Percentiles rank a stretch among this genome's conserved stretches.
phyloP scores from a whole-genome alignment of 2,329 filamentous ascomycete genomes.

The Epichloe sibirici region DNA sequence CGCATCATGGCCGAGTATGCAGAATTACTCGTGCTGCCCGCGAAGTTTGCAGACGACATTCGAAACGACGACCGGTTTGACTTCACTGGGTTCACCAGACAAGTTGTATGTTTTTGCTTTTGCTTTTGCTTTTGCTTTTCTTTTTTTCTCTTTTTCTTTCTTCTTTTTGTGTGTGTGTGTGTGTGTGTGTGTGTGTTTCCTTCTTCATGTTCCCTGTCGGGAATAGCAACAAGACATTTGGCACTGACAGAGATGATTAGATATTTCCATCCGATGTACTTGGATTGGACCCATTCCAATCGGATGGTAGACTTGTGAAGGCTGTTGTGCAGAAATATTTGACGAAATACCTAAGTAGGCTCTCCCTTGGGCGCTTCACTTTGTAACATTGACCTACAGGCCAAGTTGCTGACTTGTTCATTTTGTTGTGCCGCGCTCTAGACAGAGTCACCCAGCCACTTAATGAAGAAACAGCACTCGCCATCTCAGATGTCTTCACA shows the following conservation, averaged over 20 bases:
- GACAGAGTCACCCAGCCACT: neutral
- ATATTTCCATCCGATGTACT: neutral
- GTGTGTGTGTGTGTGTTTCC: neutral
- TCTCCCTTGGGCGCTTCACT: neutral
- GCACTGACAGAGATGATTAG: neutral
- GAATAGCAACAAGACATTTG: neutral
- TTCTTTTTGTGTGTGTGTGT: neutral
- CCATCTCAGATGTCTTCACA: neutral
- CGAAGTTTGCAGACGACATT: neutral
- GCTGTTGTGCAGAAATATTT: neutral
- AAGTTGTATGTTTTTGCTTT: neutral
- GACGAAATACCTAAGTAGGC: neutral
- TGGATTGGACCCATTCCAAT: neutral
- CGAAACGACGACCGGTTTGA: slow-evolving; percentile 1
- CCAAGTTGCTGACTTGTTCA: neutral
- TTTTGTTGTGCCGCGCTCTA: neutral
- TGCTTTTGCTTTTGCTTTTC: too few species aligned
- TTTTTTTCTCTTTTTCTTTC: neutral
- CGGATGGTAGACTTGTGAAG: neutral
- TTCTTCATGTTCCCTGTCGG: neutral
- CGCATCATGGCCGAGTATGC: neutral
- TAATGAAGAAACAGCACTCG: neutral
- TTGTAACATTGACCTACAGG: neutral
- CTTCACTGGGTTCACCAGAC: neutral
- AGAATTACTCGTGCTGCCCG: neutral